These are phyloP conservation scores for Fusarium sp. DNA, from an alignment of 2,329 filamentous ascomycete species.

Conservation along the genomic window DNA sequence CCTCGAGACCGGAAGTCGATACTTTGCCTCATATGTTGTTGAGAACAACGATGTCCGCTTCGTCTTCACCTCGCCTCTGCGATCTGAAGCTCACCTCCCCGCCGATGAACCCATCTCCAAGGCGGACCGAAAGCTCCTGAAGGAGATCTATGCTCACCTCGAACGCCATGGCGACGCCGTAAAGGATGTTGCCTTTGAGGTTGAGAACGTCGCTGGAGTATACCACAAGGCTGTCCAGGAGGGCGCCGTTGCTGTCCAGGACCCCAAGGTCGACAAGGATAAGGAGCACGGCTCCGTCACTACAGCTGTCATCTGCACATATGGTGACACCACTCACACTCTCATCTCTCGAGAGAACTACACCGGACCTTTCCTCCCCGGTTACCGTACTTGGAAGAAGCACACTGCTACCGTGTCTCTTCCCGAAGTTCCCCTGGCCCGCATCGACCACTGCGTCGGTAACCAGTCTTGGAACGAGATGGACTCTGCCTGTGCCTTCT, in stretches of 20 bases:
- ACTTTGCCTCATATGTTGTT: slow-evolving; percentile 85
- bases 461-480: slow-evolving; percentile 98
- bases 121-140: slow-evolving; percentile 73
- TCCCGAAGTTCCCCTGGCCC: slow-evolving; percentile 73
- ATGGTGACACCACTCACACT: slow-evolving; percentile 95
- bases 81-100: slow-evolving; percentile 66
- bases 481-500: slow-evolving; percentile 73
- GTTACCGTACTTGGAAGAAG: slow-evolving; percentile 71
- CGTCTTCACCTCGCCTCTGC: slow-evolving; percentile 84
- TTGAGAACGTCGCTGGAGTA: slow-evolving; percentile 86
- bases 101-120: slow-evolving; percentile 69
- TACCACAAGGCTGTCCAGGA: slow-evolving; percentile 77
- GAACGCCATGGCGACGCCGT: slow-evolving; percentile 92
- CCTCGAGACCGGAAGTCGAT: slow-evolving; percentile 86
- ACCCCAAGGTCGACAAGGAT: slow-evolving; percentile 66
- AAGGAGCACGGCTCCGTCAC: slow-evolving; percentile 73
- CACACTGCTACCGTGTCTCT: slow-evolving; percentile 57
- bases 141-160: slow-evolving; percentile 83
- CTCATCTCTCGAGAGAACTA: slow-evolving; percentile 81
- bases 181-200: slow-evolving; percentile 95
- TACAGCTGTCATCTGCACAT: slow-evolving; percentile 86
- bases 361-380: slow-evolving; percentile 82
- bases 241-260: slow-evolving; percentile 70
- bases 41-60: slow-evolving; percentile 81
- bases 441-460: slow-evolving; percentile 96